Percentiles rank a stretch among this genome's conserved stretches.
Conservation (phyloP, 1,284 basidiomycete species). For the Omphalotus olearius region DNA sequence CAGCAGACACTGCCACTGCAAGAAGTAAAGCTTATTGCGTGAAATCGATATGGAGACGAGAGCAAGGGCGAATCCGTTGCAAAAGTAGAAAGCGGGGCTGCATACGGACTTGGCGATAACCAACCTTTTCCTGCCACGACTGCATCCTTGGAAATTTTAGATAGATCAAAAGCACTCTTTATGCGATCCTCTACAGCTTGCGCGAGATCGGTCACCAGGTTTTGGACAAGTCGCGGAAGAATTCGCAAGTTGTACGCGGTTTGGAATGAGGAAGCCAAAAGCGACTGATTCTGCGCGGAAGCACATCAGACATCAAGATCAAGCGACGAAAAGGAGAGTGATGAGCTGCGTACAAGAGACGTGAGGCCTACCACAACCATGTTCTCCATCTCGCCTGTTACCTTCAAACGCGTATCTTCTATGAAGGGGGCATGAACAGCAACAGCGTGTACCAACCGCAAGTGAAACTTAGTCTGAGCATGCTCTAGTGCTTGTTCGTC, state of each 20-base stretch:
- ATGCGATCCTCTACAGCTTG: conserved; percentile 83
- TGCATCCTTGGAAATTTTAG: conserved; percentile 81
- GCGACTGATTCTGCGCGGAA: conserved; percentile 84
- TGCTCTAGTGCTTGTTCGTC: background rate
- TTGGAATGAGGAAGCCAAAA: conserved; percentile 89
- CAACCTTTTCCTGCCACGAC: conserved; percentile 76
- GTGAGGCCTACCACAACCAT: conserved; percentile 80
- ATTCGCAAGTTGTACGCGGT: conserved; percentile 91
- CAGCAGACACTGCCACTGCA: conserved; percentile 1
- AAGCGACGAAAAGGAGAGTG: conserved; percentile 1
- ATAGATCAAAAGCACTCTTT: conserved; percentile 79
- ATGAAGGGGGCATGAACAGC: conserved; percentile 68
- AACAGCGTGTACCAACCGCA: conserved; percentile 71
- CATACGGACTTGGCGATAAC: conserved; percentile 12
- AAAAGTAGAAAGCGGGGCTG: background rate
- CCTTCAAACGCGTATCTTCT: conserved; percentile 60
- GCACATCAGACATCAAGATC: background rate
- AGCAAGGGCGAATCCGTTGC: conserved; percentile 1
- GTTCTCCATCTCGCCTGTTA: conserved; percentile 82
- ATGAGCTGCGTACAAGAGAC: conserved; percentile 52
- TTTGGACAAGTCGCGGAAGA: conserved; percentile 79
- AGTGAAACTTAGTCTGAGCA: conserved; percentile 32
- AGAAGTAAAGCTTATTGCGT: background rate
- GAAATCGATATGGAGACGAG: background rate
- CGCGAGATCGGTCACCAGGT: conserved; percentile 77